phyloP scores from a whole-genome alignment of 2,329 filamentous ascomycete genomes.

The Setomelanomma holmii region DNA sequence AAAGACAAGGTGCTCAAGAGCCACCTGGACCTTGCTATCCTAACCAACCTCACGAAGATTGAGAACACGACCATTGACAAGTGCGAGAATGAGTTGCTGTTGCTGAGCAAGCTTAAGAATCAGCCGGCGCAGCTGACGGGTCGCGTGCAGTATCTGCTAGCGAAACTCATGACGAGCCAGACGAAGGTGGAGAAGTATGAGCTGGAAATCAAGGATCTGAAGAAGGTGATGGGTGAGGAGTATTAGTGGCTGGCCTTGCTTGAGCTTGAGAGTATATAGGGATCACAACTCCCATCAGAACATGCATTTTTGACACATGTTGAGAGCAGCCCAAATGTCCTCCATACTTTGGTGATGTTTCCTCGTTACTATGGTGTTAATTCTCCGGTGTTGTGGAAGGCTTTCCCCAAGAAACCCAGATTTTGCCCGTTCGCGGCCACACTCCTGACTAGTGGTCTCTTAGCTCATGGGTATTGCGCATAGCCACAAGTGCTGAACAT shows the following conservation, averaged over 20 bases:
- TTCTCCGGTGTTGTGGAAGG: too few relatives aligned
- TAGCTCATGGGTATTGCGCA: too few relatives aligned
- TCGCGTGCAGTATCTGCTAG: slow-evolving; percentile 74
- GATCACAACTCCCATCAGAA: slow-evolving; percentile 11
- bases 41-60: slow-evolving; percentile 72
- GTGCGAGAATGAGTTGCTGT: slow-evolving; percentile 76
- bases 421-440: neutral
- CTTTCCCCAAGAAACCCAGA: neutral
- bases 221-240: slow-evolving; percentile 70
- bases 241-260: too few relatives aligned
- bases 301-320: too few relatives aligned
- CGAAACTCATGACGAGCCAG: slow-evolving; percentile 77
- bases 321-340: neutral
- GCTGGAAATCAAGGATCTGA: slow-evolving; percentile 71
- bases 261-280: neutral
- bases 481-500: too few relatives aligned
- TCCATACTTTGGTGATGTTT: too few relatives aligned
- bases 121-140: slow-evolving; percentile 72
- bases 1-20: slow-evolving; percentile 76
- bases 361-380: too few relatives aligned
- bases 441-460: neutral
- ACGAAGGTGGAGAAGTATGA: slow-evolving; percentile 77
- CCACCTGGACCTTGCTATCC: slow-evolving; percentile 70
- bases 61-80: slow-evolving; percentile 79
- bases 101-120: slow-evolving; percentile 74